These are phyloP conservation scores for Klebsormidium nitens DNA, from an alignment of 139 green algal genomes.

Conservation along the genomic window DNA sequence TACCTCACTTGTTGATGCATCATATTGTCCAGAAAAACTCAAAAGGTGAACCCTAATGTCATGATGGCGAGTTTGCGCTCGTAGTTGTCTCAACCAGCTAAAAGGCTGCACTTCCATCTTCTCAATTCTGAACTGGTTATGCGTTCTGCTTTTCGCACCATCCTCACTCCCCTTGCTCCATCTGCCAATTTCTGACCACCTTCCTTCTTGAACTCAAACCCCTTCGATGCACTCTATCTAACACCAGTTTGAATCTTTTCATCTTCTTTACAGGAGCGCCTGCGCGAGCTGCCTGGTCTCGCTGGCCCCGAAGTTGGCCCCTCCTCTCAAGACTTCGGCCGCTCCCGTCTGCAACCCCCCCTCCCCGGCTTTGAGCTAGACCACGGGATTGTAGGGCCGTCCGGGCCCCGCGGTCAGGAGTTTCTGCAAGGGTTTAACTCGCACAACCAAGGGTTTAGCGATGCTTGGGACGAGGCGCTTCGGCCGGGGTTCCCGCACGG, in stretches of 20 bases:
- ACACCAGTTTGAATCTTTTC: neutral
- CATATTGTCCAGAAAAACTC: too few relatives aligned
- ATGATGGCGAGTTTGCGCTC: too few relatives aligned
- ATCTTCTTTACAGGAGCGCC: slow-evolving; percentile 17
- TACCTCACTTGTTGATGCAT: too few relatives aligned
- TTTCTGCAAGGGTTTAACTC: slow-evolving; percentile 21
- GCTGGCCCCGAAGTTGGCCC: neutral
- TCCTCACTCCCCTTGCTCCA: neutral
- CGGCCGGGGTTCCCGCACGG: neutral
- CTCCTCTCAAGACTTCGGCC: neutral
- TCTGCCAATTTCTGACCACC: neutral
- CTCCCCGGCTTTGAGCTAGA: neutral
- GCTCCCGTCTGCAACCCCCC: too few relatives aligned
- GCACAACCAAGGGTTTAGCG: neutral
- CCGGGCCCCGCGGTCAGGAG: slow-evolving; percentile 1
- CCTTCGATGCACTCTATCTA: neutral
- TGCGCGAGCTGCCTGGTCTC: slow-evolving; percentile 35
- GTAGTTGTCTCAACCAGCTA: neutral
- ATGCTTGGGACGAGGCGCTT: slow-evolving; percentile 7
- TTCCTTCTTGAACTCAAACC: neutral
- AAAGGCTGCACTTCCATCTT: neutral
- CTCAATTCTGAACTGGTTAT: neutral
- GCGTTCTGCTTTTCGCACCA: neutral
- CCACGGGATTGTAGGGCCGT: neutral
- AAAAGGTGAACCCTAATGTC: too few relatives aligned